phyloP scores from a whole-genome alignment of 2,329 filamentous ascomycete species.

The Niveomyces coronatus region DNA sequence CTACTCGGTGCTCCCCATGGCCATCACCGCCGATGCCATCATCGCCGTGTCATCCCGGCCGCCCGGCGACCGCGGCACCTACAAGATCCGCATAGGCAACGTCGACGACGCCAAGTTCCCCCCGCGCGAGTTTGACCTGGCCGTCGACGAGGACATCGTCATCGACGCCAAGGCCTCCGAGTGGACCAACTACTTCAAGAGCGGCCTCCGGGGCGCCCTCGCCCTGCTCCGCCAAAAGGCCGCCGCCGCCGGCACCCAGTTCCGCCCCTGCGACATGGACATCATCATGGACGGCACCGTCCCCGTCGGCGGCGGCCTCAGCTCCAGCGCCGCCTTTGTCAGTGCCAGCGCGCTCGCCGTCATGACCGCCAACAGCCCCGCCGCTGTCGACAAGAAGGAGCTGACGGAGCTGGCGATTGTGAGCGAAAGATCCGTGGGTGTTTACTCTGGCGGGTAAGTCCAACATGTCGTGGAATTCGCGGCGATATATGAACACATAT shows the following conservation, averaged over 20 bases:
- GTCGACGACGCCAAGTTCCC: constrained; percentile 67
- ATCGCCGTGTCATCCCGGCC: constrained; percentile 61
- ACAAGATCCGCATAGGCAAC: constrained; percentile 70
- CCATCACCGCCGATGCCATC: constrained; percentile 82
- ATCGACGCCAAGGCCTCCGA: constrained; percentile 82
- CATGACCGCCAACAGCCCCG: constrained; percentile 73
- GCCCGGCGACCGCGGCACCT: constrained; percentile 39
- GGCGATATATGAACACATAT: background rate
- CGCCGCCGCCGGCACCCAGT: constrained; percentile 35
- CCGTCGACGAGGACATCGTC: constrained; percentile 50
- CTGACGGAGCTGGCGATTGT: constrained; percentile 89
- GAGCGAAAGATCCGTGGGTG: constrained; percentile 85
- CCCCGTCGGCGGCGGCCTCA: constrained; percentile 82
- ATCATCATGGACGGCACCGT: constrained; percentile 87
- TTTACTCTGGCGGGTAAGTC: constrained; percentile 83
- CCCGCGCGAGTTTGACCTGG: constrained; percentile 62
- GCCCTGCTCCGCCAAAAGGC: constrained; percentile 62
- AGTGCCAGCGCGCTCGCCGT: constrained; percentile 83
- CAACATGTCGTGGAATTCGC: background rate
- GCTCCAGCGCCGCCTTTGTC: constrained; percentile 88
- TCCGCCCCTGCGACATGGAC: constrained; percentile 65
- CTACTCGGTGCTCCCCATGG: constrained; percentile 92
- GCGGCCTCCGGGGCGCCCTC: constrained; percentile 73
- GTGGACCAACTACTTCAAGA: constrained; percentile 99
- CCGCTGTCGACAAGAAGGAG: constrained; percentile 76